phyloP scores from a whole-genome alignment of 805 yeast species.

The Pichia insulana region DNA sequence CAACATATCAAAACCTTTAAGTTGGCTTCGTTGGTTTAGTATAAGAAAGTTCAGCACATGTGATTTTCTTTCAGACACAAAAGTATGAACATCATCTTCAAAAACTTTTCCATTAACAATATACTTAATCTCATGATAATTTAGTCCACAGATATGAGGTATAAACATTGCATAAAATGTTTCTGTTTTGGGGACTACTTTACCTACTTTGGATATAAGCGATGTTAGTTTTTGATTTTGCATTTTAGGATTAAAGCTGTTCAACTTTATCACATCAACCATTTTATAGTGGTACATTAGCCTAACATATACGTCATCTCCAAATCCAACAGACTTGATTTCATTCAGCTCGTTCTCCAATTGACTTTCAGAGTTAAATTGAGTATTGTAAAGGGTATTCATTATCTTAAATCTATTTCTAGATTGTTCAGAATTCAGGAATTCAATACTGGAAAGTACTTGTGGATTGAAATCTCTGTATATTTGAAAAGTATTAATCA shows the following conservation, averaged over 20 bases:
- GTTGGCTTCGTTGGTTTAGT: background rate
- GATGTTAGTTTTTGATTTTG: background rate
- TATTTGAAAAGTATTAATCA: constrained; percentile 7
- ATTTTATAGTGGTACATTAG: constrained; percentile 2
- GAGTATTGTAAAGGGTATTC: constrained; percentile 4
- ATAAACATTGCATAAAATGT: background rate
- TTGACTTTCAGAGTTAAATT: background rate
- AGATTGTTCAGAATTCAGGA: background rate
- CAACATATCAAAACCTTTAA: constrained; percentile 1
- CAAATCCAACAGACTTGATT: background rate
- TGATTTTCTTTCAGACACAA: constrained; percentile 1
- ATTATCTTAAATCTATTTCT: constrained; percentile 5
- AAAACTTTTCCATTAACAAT: background rate
- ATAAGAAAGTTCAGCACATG: background rate
- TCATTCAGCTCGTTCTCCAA: constrained; percentile 3
- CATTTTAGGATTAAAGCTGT: background rate
- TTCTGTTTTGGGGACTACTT: background rate
- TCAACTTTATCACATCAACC: constrained; percentile 4
- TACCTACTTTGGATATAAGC: background rate
- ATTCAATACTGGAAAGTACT: constrained; percentile 11
- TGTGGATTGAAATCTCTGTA: constrained; percentile 6
- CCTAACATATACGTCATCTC: constrained; percentile 1
- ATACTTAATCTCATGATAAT: background rate
- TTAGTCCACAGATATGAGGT: background rate
- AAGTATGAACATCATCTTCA: background rate